phyloP scores from a whole-genome alignment of 306 rosid genomes.

The Dicorynia guianensis region DNA sequence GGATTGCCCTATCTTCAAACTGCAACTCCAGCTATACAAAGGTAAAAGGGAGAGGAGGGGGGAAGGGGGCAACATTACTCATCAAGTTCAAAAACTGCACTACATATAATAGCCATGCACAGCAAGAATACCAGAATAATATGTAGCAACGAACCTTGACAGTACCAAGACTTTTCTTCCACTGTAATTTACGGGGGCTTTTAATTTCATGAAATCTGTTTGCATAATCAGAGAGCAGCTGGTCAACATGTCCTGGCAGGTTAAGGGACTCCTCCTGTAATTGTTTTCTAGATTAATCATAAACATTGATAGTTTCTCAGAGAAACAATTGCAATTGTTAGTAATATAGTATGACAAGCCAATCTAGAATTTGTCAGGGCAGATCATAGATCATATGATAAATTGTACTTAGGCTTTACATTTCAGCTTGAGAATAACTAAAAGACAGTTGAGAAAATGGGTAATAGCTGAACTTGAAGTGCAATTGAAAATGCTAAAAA shows the following conservation, averaged over 20 bases:
- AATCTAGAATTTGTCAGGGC: constrained; percentile 22
- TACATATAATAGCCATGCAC: neutral
- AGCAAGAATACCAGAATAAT: neutral
- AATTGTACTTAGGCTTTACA: neutral
- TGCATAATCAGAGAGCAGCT: constrained; percentile 83
- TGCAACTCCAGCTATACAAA: constrained; percentile 81
- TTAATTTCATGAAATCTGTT: constrained; percentile 90
- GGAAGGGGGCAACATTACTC: constrained; percentile 4
- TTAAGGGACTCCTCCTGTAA: constrained; percentile 84
- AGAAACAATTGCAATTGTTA: constrained; percentile 27
- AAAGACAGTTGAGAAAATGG: constrained; percentile 15
- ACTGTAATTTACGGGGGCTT: constrained; percentile 92
- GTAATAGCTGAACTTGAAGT: constrained; percentile 18
- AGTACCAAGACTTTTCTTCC: constrained; percentile 95
- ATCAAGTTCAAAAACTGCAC: constrained; percentile 10
- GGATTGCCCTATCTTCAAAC: constrained; percentile 84
- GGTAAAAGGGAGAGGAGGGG: constrained; percentile 3
- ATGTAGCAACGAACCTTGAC: constrained; percentile 71
- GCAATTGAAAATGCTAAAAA: constrained; percentile 4
- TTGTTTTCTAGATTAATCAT: constrained; percentile 39
- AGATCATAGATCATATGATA: neutral
- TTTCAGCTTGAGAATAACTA: constrained; percentile 24
- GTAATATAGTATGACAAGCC: constrained; percentile 22
- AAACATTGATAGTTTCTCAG: constrained; percentile 13
- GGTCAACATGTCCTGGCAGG: constrained; percentile 75